phyloP scores from a whole-genome alignment of 2,329 filamentous ascomycete species.

The Arthrinium phaeospermum region DNA sequence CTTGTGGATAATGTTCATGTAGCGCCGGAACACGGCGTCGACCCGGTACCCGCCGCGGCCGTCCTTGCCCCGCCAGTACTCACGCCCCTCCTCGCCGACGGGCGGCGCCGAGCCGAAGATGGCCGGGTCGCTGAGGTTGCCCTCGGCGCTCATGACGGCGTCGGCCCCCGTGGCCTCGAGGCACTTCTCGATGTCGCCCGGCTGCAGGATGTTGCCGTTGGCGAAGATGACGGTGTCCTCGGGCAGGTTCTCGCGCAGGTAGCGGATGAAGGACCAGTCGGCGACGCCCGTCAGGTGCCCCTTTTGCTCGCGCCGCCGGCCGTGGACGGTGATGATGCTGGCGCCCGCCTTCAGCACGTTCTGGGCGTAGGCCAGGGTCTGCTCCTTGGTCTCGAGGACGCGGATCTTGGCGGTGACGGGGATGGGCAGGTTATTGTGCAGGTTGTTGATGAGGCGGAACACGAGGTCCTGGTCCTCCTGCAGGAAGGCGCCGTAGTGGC shows the following conservation, averaged over 20 bases:
- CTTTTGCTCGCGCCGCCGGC: conserved; percentile 87
- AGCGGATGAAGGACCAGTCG: conserved; percentile 87
- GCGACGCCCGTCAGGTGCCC: conserved; percentile 93
- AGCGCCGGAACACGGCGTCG: conserved; percentile 85
- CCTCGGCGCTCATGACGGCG: conserved; percentile 94
- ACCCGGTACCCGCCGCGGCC: conserved; percentile 86
- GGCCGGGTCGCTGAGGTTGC: conserved; percentile 88
- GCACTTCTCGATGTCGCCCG: conserved; percentile 78
- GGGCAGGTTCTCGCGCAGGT: conserved; percentile 82
- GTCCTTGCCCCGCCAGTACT: conserved; percentile 85
- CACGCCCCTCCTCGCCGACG: conserved; percentile 68
- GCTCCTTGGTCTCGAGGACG: conserved; percentile 83
- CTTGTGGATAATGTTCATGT: conserved; percentile 87
- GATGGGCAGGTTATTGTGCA: conserved; percentile 78
- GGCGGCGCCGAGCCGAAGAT: conserved; percentile 78
- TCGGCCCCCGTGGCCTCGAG: conserved; percentile 86
- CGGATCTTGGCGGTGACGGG: conserved; percentile 96
- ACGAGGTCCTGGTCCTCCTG: conserved; percentile 92
- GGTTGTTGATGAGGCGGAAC: conserved; percentile 78
- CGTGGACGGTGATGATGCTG: conserved; percentile 92
- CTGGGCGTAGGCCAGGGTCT: conserved; percentile 85
- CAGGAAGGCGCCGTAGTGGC: conserved; percentile 91
- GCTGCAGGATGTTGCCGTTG: conserved; percentile 90
- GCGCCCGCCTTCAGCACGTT: conserved; percentile 88
- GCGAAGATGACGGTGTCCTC: conserved; percentile 92